Conservation (phyloP, 1,284 basidiomycete species). For the Earliella scabrosa region DNA sequence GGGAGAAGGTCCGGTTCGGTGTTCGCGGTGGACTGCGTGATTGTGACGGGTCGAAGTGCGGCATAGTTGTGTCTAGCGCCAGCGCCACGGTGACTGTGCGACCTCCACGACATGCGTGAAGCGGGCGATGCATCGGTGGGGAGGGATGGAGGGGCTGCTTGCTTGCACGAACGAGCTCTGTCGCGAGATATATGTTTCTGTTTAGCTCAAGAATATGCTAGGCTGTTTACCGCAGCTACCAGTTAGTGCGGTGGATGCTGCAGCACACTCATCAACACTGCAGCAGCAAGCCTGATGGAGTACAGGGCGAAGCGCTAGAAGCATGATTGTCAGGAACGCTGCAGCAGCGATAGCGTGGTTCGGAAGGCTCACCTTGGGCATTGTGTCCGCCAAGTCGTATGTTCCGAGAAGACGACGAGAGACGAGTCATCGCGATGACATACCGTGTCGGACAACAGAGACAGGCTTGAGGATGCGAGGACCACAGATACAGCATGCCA, state of each 20-base stretch:
- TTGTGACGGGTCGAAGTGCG: neutral
- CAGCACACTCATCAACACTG: too few relatives aligned
- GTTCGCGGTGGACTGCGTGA: conserved; percentile 9
- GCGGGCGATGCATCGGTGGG: neutral
- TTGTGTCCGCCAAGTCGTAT: neutral
- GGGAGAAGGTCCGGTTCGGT: conserved; percentile 10
- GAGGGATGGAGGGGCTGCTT: neutral
- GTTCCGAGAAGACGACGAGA: neutral
- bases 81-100: neutral
- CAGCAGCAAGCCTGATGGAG: too few relatives aligned
- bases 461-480: neutral
- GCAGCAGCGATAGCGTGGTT: too few relatives aligned
- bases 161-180: neutral
- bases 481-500: neutral
- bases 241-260: too few relatives aligned
- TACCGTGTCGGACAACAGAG: neutral
- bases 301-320: too few relatives aligned
- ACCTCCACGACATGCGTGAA: too few relatives aligned
- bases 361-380: too few relatives aligned
- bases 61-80: neutral
- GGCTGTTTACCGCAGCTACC: too few relatives aligned
- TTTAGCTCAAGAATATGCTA: neutral
- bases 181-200: neutral
- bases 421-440: neutral
- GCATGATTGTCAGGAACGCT: too few relatives aligned